Conservation (phyloP, 495 filamentous ascomycete genomes). For the Usnea hakonensis region DNA sequence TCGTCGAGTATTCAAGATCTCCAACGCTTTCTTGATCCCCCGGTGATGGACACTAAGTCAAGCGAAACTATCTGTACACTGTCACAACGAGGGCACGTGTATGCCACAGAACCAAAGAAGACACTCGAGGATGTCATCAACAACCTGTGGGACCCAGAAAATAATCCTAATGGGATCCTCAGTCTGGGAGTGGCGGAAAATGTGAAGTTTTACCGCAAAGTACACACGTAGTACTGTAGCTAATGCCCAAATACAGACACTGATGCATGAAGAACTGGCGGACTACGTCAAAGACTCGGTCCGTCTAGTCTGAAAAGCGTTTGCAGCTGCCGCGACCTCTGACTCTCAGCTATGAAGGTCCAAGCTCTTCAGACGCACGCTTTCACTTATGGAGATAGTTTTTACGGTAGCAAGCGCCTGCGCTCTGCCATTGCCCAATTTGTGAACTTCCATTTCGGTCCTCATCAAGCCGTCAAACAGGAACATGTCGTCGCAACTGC, state of each 20-base stretch:
- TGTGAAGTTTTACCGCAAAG: not conserved
- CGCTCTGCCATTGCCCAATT: conserved; percentile 38
- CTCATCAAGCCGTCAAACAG: conserved; percentile 30
- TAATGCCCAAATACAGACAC: conserved; percentile 1
- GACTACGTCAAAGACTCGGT: conserved; percentile 10
- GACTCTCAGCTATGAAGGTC: conserved; percentile 18
- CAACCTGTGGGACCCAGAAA: conserved; percentile 12
- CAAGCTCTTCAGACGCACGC: conserved; percentile 28
- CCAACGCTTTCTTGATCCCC: not conserved
- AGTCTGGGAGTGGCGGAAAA: conserved; percentile 20
- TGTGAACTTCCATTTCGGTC: conserved; percentile 38
- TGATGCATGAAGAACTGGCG: conserved; percentile 19
- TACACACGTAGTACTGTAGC: not conserved
- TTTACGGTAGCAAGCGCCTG: conserved; percentile 29
- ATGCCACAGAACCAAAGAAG: not conserved
- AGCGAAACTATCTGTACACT: not conserved
- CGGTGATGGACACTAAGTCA: not conserved
- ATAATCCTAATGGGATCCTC: conserved; percentile 16
- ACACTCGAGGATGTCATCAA: conserved; percentile 9
- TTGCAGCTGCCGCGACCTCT: not conserved
- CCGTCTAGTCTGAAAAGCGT: not conserved
- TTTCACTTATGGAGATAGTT: conserved; percentile 41
- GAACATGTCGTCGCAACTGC: not conserved
- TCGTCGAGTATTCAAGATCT: not conserved
- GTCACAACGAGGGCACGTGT: not conserved